These are phyloP conservation scores for Lyophyllum shimeji DNA, from an alignment of 768 basidiomycete genomes.

Conservation along the genomic window DNA sequence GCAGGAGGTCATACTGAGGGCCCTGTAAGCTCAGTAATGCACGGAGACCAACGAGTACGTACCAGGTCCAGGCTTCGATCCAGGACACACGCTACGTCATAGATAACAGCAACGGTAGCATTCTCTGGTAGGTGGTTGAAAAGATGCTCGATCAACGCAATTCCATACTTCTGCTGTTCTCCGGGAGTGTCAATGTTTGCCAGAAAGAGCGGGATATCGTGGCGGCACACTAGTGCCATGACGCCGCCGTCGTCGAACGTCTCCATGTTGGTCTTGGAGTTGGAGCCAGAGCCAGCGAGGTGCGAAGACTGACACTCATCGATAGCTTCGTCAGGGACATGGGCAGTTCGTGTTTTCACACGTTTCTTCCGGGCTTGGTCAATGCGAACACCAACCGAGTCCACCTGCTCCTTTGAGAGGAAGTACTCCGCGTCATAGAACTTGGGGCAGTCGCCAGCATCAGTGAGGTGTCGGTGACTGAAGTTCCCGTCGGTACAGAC, in stretches of 20 bases:
- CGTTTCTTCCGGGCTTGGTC: slow-evolving; percentile 11
- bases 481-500: slow-evolving; percentile 22
- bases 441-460: slow-evolving; percentile 28
- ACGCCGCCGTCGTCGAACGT: not conserved
- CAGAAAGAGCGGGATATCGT: too few species aligned
- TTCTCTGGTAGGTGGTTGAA: not conserved
- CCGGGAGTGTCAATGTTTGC: not conserved
- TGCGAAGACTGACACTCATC: slow-evolving; percentile 33
- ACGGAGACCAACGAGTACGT: slow-evolving; percentile 16
- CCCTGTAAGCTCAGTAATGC: not conserved
- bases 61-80: not conserved
- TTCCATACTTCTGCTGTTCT: not conserved
- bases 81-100: not conserved
- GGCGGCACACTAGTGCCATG: too few species aligned
- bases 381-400: slow-evolving; percentile 29
- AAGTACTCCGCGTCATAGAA: slow-evolving; percentile 33
- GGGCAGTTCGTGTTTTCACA: not conserved
- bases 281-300: slow-evolving; percentile 26
- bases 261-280: slow-evolving; percentile 17
- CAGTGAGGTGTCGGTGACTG: slow-evolving; percentile 26
- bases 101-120: not conserved
- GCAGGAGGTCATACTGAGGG: slow-evolving; percentile 28
- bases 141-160: not conserved
- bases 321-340: slow-evolving; percentile 32
- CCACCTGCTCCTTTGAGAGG: slow-evolving; percentile 32